Base-by-base conservation (phyloP, 345 rosid species). In the Gossypium bickii region DNA sequence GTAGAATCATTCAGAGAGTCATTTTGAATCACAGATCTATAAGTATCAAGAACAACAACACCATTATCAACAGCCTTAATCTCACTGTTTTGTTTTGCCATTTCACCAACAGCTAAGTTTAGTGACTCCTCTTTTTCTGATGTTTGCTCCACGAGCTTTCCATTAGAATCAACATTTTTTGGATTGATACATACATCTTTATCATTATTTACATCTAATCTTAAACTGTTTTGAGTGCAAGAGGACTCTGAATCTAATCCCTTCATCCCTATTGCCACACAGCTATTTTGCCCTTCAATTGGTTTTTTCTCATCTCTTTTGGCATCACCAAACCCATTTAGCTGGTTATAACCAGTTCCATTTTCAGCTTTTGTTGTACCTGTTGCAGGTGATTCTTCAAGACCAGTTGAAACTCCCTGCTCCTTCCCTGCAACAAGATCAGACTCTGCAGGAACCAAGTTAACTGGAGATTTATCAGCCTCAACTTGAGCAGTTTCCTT, bases 171-270 rank as follows among this genome's bases (percentile, higher is more conserved):
- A 70, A 72, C 76, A 74, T 78, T 84, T 78, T 79, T 83, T 51
- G 57, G 78, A 71, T 81, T 82, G 75, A 77, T 78, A 78, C 65
- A 80, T 38, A 77, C 72, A 82, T 82, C 86, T 65, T 76, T 81
- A 76, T 81, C 89, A 77, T 86, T 89, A 80, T 81, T 87, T 78
- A 73, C 86, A 82, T 85, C 92, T 75, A 85, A 71, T 70, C 78
- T 79, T 79, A 82, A 60, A 69, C 81, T 81, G 66, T 86, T 88
- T 67, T 72, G 85, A 22, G 89, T 83, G 82, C 86, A 85, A 76
- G 91, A 89, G 75, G 93, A 92, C 74, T 85, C 91, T 44, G 89
- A 86, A 78, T 89, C 90, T 79, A 90, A 78, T 74, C 80, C 81
- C 80, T 84, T 88, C 25, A 77, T 72, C 76, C 79, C 85, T 64